phyloP scores from a whole-genome alignment of 495 filamentous ascomycete genomes.

The Annulohypoxylon maeteangense region DNA sequence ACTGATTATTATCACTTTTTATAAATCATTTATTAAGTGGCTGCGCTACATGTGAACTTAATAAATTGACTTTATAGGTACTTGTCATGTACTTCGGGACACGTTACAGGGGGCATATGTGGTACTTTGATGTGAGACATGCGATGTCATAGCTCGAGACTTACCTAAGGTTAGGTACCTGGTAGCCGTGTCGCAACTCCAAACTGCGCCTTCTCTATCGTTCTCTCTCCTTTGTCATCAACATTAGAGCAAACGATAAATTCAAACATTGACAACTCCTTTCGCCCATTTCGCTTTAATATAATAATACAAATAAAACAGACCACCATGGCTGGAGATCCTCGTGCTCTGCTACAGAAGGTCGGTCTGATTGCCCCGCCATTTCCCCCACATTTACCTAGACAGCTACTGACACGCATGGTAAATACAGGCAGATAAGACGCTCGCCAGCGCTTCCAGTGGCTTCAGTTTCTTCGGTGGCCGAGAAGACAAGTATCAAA shows the following conservation, averaged over 20 bases:
- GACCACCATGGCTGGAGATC: constrained; percentile 58
- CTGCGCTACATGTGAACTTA: background rate
- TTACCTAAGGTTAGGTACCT: constrained; percentile 38
- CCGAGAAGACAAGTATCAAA: constrained; percentile 83
- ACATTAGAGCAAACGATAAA: constrained; percentile 10
- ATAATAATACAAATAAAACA: constrained; percentile 20
- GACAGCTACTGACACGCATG: constrained; percentile 41
- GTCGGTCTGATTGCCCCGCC: constrained; percentile 47
- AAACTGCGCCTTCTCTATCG: constrained; percentile 18
- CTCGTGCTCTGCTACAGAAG: constrained; percentile 59
- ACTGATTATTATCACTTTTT: too few species aligned
- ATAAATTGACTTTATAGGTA: background rate
- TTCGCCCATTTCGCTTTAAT: constrained; percentile 5
- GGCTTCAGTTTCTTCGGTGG: constrained; percentile 82
- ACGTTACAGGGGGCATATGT: constrained; percentile 1
- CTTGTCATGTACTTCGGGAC: background rate
- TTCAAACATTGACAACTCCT: constrained; percentile 5
- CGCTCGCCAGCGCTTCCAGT: constrained; percentile 70
- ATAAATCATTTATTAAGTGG: background rate
- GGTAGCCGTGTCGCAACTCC: constrained; percentile 38
- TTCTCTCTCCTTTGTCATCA: constrained; percentile 32
- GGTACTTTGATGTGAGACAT: constrained; percentile 21
- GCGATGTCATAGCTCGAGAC: constrained; percentile 38
- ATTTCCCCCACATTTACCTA: constrained; percentile 36
- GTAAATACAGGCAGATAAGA: constrained; percentile 77